Evolutionary conservation across 371 early-diverging fungal genomes (phyloP).

Genomic region (Actinomortierella ambigua): DNA sequence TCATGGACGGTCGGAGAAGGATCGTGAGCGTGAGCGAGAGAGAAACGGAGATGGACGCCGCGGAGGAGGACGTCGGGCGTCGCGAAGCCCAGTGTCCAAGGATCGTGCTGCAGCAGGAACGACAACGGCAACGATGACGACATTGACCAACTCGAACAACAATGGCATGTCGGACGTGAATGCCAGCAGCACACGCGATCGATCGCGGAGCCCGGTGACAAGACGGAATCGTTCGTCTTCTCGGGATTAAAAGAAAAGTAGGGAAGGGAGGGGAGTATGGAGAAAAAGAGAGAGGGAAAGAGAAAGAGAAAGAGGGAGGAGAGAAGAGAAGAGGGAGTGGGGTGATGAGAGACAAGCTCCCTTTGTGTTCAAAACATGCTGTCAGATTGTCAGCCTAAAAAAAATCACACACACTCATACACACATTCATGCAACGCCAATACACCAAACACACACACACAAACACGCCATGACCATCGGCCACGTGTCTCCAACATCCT

Average conservation of each 20-base stretch:
- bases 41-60: not conserved
- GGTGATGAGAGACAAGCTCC: too few species aligned
- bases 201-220: not conserved
- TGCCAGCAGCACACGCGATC: too few species aligned
- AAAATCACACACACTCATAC: slow-evolving; percentile 1
- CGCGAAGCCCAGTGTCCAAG: not conserved
- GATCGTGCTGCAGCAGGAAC: not conserved
- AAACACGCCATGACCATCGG: too few species aligned
- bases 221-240: slow-evolving; percentile 1
- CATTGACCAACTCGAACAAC: too few species aligned
- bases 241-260: not conserved
- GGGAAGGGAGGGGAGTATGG: not conserved
- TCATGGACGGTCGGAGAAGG: not conserved
- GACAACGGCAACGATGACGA: not conserved
- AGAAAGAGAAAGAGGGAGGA: not conserved
- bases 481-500: too few species aligned
- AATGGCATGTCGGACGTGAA: too few species aligned
- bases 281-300: not conserved
- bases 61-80: slow-evolving; percentile 12
- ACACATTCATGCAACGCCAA: not conserved
- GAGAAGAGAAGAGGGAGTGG: too few species aligned
- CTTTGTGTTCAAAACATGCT: too few species aligned
- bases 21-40: slow-evolving; percentile 12
- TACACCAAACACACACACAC: not conserved
- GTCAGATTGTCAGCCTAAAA: too few species aligned